Evolutionary conservation across 164 flowering plant genomes (phyloP), one percentile per base, ranked within the genome.

Genomic region (Annona squamosa): DNA sequence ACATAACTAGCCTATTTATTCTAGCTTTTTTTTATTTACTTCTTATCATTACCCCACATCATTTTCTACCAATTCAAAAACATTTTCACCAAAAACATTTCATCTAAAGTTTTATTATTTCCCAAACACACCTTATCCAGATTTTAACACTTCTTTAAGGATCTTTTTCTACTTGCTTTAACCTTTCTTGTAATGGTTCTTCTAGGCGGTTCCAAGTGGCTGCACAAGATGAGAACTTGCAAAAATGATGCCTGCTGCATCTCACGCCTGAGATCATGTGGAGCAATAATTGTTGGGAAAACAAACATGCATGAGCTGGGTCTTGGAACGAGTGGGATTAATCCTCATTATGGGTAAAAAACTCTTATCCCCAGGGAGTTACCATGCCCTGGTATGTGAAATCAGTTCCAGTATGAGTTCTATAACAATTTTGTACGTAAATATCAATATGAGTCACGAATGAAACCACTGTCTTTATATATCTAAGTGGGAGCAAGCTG

Each of bases 261-360:
- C 41, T 79, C 74, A 75, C 85, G 82, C 69, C 87, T 95, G 45
- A 84, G 95, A 75, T 81, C 74, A 69, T 95, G 98, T 72, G 99
- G 98, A 68, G 98, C 99, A 44, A 63, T 92, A 65, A 77, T 95
- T 68, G 89, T 92, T 48, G 99, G 99, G 63, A 95, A 92, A 75
- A 92, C 98, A 72, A 95, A 95, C 75, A 95, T 95, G 99, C 99
- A 95, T 74, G 99, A 95, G 80, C 97, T 95, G 77, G 99, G 99
- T 46, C 83, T 85, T 46, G 98, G 98, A 81, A 83, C 88, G 71
- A 92, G 96, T 80, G 99, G 98, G 46, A 91, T 95, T 70, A 95
- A 95, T 82, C 98, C 99, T 75, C 99, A 95, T 67, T 89, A 95
- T 73, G 99, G 99, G 99, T 95, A 83, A 69, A 73, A 71, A 43